These are phyloP conservation scores for Xylaria sp. DNA, from an alignment of 2,329 filamentous ascomycete genomes.

Conservation along the genomic window DNA sequence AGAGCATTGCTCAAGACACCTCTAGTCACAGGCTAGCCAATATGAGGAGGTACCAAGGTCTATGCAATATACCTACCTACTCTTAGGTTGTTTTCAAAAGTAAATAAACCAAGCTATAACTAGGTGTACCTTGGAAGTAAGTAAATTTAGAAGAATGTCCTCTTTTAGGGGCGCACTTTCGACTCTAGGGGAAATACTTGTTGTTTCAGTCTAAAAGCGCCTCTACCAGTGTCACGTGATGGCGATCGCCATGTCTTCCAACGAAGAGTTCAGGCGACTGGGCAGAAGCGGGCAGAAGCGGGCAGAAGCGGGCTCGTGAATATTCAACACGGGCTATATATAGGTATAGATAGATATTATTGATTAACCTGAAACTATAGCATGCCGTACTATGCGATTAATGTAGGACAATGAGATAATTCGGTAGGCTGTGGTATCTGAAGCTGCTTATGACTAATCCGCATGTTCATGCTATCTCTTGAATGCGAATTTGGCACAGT, in stretches of 20 bases:
- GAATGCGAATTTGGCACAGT: no score
- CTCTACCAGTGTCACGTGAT: slow-evolving; percentile 18
- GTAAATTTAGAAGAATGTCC: not conserved
- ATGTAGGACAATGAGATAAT: not conserved
- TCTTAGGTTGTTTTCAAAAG: no score
- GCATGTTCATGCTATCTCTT: not conserved
- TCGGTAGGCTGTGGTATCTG: not conserved
- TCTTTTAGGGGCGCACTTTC: slow-evolving; percentile 2
- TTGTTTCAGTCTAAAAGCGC: not conserved
- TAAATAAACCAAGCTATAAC: no score
- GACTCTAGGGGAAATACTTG: not conserved
- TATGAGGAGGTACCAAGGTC: not conserved
- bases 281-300: not conserved
- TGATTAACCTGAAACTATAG: not conserved
- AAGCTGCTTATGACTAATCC: not conserved
- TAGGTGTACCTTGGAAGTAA: not conserved
- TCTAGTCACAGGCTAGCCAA: not conserved
- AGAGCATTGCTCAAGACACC: not conserved
- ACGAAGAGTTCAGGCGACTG: not conserved
- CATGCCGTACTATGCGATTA: no score
- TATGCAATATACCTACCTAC: not conserved
- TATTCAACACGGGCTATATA: not conserved
- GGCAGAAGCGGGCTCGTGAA: not conserved
- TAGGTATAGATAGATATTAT: not conserved
- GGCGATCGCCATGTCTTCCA: not conserved